phyloP scores from a whole-genome alignment of 306 rosid species.

The Quillaja saponaria region DNA sequence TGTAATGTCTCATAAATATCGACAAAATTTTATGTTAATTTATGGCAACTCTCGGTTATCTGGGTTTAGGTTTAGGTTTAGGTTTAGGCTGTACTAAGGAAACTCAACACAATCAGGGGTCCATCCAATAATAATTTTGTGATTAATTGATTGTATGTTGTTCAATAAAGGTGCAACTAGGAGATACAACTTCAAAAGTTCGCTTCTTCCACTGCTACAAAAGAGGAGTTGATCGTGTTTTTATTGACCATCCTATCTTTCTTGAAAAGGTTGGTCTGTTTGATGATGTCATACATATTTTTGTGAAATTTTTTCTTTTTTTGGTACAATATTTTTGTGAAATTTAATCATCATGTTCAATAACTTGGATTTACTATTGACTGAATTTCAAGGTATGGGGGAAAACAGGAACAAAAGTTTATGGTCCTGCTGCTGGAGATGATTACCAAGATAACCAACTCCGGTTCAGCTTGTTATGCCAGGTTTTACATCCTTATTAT shows the following conservation, averaged over 20 bases:
- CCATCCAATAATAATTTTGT: constrained; percentile 10
- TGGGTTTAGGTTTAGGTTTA: too few relatives aligned
- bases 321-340: too few relatives aligned
- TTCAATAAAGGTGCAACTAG: too few relatives aligned
- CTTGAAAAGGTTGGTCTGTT: constrained; percentile 63
- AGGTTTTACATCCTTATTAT: constrained; percentile 37
- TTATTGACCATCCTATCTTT: constrained; percentile 70
- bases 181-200: constrained; percentile 56
- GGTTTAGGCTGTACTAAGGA: too few relatives aligned
- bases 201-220: constrained; percentile 74
- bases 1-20: too few relatives aligned
- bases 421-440: constrained; percentile 62
- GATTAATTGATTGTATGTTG: constrained; percentile 6
- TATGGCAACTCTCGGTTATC: too few relatives aligned
- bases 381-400: constrained; percentile 70
- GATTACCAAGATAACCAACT: constrained; percentile 71
- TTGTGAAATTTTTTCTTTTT: too few relatives aligned
- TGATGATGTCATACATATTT: too few relatives aligned
- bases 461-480: constrained; percentile 74
- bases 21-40: too few relatives aligned
- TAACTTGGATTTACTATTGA: too few relatives aligned
- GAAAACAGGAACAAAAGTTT: constrained; percentile 65
- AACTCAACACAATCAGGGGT: too few relatives aligned
- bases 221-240: constrained; percentile 81
- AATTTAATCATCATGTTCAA: too few relatives aligned